Percentiles rank a stretch among this genome's conserved stretches.
phyloP scores from a whole-genome alignment of 768 basidiomycete genomes.

The Suillus discolor region DNA sequence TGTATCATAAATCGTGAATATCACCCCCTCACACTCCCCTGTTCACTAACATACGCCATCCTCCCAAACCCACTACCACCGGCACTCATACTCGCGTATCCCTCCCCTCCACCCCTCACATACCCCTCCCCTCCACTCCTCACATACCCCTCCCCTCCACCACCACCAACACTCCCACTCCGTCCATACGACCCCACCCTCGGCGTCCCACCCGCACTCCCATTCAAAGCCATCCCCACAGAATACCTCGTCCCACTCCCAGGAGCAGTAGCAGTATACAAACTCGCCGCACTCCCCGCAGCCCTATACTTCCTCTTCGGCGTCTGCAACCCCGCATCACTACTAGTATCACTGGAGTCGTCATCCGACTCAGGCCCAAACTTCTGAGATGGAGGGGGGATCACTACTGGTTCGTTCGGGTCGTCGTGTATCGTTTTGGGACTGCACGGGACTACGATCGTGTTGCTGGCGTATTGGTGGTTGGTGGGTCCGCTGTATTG shows the following conservation, averaged over 20 bases:
- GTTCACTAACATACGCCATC: neutral
- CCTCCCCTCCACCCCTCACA: neutral
- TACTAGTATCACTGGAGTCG: constrained; percentile 30
- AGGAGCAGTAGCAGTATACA: constrained; percentile 17
- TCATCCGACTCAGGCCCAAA: constrained; percentile 23
- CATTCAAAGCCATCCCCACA: neutral
- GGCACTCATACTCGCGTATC: neutral
- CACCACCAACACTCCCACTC: neutral
- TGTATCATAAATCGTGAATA: neutral
- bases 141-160: neutral
- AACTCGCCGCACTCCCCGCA: constrained; percentile 16
- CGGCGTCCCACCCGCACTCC: neutral
- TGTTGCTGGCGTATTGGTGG: neutral
- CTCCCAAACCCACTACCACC: neutral
- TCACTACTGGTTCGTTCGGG: constrained; percentile 23
- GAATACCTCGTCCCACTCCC: constrained; percentile 10
- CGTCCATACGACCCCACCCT: neutral
- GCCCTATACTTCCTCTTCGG: constrained; percentile 27
- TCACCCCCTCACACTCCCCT: constrained; percentile 5
- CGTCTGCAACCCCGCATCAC: constrained; percentile 33
- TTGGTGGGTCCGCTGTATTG: neutral
- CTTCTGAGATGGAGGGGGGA: constrained; percentile 30
- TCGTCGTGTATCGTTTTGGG: neutral
- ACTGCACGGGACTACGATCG: constrained; percentile 7
- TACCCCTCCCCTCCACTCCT: neutral